Evolutionary conservation across 495 filamentous ascomycete genomes (phyloP), one percentile per base, ranked within the genome.

Genomic region (Penicillium antarcticum): DNA sequence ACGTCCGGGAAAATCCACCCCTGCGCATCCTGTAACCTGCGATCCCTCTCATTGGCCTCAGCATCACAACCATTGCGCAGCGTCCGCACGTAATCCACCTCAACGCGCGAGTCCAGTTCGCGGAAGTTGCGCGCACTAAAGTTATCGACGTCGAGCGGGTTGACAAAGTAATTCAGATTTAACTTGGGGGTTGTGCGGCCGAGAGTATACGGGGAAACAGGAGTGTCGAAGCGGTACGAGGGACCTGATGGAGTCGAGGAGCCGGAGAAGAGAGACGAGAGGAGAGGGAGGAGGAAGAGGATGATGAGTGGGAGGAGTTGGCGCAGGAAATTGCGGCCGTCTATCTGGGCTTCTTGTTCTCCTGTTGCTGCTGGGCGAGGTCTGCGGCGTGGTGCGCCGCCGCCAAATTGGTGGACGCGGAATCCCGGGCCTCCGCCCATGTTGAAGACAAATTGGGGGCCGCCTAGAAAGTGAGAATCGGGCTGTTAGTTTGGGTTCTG

Each of bases 371-470:
- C 75, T 62, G 88, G 77, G 46, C 84, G 77, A 39, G 89, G 88
- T 65, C 89, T 80, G 64, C 83, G 76, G 45, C 88, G 74, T 34
- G 87, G 88, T 39, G 65, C 53, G 10, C 73, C 70, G 10, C 89
- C 88, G 36, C 87, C 90, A 64, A 95, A 94, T 58, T 92, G 89
- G 65, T 94, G 90, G 42, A 95, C 88, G 42, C 90, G 77, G 60
- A 95, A 82, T 9, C 87, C 87, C 4, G 89, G 86, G 21, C 89
- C 89, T 2, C 87, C 88, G 48, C 87, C 87, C 61, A 95, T 80
- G 65, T 95, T 95, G 75, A 97, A 97, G 42, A 92, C 87, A 66
- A 95, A 96, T 61, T 87, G 84, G 11, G 87, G 88, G 13, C 88
- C 90, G 24, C 81, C 82, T 71, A 50, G 69, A 74, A 29, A 68